phyloP scores from a whole-genome alignment of 1,284 basidiomycete genomes.

The Crucibulum parvulum region DNA sequence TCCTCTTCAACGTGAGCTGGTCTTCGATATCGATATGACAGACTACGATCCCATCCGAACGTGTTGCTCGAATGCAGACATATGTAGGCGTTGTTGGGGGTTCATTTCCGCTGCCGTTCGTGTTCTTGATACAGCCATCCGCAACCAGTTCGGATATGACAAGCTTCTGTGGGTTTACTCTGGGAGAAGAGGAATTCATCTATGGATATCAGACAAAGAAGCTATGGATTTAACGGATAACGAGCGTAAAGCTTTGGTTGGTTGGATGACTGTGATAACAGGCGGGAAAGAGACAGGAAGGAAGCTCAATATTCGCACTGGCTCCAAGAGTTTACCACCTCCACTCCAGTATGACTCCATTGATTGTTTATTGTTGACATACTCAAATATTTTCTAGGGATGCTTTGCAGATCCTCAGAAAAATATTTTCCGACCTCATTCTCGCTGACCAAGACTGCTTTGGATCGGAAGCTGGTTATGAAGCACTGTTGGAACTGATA shows the following conservation, averaged over 20 bases:
- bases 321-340: conserved; percentile 67
- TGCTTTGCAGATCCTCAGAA: conserved; percentile 60
- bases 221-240: conserved; percentile 94
- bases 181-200: conserved; percentile 96
- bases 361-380: conserved; percentile 3
- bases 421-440: conserved; percentile 73
- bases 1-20: conserved; percentile 89
- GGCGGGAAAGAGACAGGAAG: conserved; percentile 86
- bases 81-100: conserved; percentile 94
- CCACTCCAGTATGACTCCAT: conserved; percentile 63
- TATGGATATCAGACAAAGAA: conserved; percentile 94
- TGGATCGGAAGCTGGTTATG: conserved; percentile 72
- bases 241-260: conserved; percentile 86
- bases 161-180: conserved; percentile 98
- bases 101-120: conserved; percentile 95
- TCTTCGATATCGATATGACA: conserved; percentile 99
- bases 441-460: conserved; percentile 92
- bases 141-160: conserved; percentile 86
- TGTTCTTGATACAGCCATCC: conserved; percentile 83
- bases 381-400: conserved; percentile 38
- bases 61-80: conserved; percentile 92
- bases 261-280: conserved; percentile 88
- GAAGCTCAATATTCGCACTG: conserved; percentile 80
- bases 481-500: conserved; percentile 78
- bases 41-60: conserved; percentile 98